These are phyloP conservation scores for Monosporozyma solicola DNA, from an alignment of 805 yeast genomes.

Conservation along the genomic window DNA sequence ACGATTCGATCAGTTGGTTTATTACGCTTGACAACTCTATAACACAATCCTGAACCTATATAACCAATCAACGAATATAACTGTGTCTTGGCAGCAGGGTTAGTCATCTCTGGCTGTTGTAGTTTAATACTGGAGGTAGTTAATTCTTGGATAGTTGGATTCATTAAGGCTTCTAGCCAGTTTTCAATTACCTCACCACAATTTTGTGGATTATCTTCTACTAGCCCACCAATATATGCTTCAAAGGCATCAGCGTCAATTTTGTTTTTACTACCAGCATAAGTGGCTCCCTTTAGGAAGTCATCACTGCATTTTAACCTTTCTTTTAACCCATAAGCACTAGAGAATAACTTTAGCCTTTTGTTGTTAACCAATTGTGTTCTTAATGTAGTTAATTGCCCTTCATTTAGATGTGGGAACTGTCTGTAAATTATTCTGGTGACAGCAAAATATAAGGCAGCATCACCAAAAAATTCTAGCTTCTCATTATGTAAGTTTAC, in stretches of 20 bases:
- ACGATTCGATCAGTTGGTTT: constrained; percentile 35
- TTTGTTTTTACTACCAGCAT: constrained; percentile 52
- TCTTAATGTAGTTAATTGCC: constrained; percentile 65
- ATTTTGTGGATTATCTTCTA: constrained; percentile 42
- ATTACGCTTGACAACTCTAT: constrained; percentile 36
- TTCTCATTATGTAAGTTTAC: constrained; percentile 71
- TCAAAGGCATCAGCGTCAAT: constrained; percentile 85
- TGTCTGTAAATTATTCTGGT: constrained; percentile 56
- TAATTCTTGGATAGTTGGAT: constrained; percentile 32
- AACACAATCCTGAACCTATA: constrained; percentile 54
- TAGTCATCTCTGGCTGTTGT: constrained; percentile 33
- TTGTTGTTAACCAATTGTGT: constrained; percentile 64
- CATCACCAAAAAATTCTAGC: constrained; percentile 84
- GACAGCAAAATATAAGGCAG: constrained; percentile 64
- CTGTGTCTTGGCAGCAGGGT: constrained; percentile 64
- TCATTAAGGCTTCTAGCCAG: constrained; percentile 49
- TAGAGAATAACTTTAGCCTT: constrained; percentile 61
- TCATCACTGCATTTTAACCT: constrained; percentile 44
- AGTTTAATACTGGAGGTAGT: constrained; percentile 15
- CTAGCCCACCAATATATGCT: constrained; percentile 84
- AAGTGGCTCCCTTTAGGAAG: constrained; percentile 18
- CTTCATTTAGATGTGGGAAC: constrained; percentile 71
- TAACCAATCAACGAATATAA: constrained; percentile 74
- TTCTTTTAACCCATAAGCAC: constrained; percentile 56
- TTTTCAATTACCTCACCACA: constrained; percentile 41